Evolutionary conservation across 1,284 basidiomycete species (phyloP), one percentile per base, ranked within the genome.

Genomic region (Ceratobasidium sp.): DNA sequence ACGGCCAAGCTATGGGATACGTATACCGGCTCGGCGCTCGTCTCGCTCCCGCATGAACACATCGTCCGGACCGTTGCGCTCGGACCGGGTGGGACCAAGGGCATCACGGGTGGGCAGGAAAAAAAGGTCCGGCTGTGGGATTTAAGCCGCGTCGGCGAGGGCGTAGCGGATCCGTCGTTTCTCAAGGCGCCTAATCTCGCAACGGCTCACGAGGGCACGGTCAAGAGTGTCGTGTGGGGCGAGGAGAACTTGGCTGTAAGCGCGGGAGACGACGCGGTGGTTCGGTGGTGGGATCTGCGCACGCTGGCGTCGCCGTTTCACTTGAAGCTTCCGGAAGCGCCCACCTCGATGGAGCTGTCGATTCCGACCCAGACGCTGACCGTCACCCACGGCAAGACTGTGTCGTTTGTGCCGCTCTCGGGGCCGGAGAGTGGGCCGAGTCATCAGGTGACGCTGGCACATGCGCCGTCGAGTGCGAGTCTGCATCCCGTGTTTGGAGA

Each of bases 1-100:
- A 94, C 94, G 54, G 96, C 96, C 70, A 98, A 98, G 83, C 87
- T 99, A 70, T 99, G 97, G 97, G 95, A 99, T 80, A 94, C 96
- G 17, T 96, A 91, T 78, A 89, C 89, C 35, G 97, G 96, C 70
- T 84, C 88, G 29, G 82, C 85, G 42, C 83, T 98, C 35, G 92
- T 98, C 75, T 98, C 95, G 12, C 97, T 98, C 76, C 88, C 94
- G 22, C 96, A 99, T 80, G 92, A 96, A 77, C 97, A 99, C 80
- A 99, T 99, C 77, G 96, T 99, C 74, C 91, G 96, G 73, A 93
- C 91, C 43, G 94, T 98, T 43, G 95, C 95, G 13, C 82, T 98
- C 73, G 90, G 92, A 10, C 86, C 87, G 8, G 80, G 80, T 53
- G 81, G 86, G 12, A 82, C 83, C 2, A 88, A 87, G 77, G 84